These are phyloP conservation scores for Arxiozyma bovina DNA, from an alignment of 1,139 yeast genomes.

Conservation along the genomic window DNA sequence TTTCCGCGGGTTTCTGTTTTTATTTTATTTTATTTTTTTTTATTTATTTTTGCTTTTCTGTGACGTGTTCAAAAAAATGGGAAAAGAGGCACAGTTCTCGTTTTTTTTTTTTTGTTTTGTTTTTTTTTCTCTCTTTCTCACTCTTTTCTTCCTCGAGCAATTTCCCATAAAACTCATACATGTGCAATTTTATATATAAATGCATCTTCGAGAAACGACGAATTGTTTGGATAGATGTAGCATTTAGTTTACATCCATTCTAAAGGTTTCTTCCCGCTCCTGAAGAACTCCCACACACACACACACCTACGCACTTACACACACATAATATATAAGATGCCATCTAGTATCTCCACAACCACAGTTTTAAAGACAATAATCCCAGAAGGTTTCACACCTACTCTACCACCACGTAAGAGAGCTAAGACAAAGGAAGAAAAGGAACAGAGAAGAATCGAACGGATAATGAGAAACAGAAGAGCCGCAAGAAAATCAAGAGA, in stretches of 20 bases:
- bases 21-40: no score
- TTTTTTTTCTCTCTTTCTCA: no score
- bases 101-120: no score
- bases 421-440: conserved; percentile 96
- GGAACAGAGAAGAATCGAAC: conserved; percentile 88
- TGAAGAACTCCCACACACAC: conserved; percentile 1
- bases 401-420: conserved; percentile 89
- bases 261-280: no score
- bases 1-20: no score
- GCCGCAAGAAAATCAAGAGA: conserved; percentile 98
- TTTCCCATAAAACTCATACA: not conserved
- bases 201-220: not conserved
- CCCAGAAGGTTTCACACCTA: conserved; percentile 22
- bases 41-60: not conserved
- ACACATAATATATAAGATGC: not conserved
- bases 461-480: conserved; percentile 85
- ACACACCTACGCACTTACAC: conserved; percentile 4
- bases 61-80: not conserved
- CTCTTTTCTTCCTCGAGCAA: no score
- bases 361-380: not conserved
- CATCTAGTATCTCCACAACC: not conserved
- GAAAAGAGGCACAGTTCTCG: no score
- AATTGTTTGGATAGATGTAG: no score
- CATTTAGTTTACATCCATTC: no score
- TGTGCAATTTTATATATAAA: no score